phyloP scores from a whole-genome alignment of 345 rosid species.

The Populus alba region DNA sequence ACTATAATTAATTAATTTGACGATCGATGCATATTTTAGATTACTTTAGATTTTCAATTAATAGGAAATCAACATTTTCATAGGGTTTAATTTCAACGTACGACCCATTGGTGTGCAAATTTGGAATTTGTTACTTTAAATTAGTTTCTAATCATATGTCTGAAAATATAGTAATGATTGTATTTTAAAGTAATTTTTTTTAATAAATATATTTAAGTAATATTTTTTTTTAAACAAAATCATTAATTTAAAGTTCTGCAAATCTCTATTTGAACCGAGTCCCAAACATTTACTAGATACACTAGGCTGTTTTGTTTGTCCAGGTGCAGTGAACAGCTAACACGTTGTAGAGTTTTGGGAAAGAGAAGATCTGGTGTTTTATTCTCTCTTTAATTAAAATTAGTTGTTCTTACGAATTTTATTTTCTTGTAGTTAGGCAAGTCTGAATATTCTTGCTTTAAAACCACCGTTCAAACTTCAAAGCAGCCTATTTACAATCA shows the following conservation, averaged over 20 bases:
- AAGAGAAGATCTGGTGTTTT: background rate
- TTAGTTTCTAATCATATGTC: too few relatives aligned
- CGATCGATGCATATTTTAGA: background rate
- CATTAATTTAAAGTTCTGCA: too few relatives aligned
- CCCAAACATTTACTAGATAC: too few relatives aligned
- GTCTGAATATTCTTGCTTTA: background rate
- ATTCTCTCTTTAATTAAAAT: too few relatives aligned
- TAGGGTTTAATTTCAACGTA: background rate
- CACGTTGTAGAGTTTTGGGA: background rate
- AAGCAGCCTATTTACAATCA: background rate
- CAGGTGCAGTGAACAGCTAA: background rate
- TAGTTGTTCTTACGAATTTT: background rate
- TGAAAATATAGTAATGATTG: accelerated
- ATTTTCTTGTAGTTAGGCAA: background rate
- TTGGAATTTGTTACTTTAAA: background rate
- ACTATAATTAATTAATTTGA: too few relatives aligned
- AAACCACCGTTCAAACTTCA: background rate
- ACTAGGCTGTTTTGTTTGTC: background rate
- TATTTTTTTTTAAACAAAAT: too few relatives aligned
- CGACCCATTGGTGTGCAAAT: too few relatives aligned
- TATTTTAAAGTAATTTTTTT: too few relatives aligned
- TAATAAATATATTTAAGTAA: too few relatives aligned
- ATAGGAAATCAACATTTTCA: background rate
- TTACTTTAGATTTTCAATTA: too few relatives aligned
- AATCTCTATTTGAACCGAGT: too few relatives aligned